These are phyloP conservation scores for Hypoxylon fuscum DNA, from an alignment of 495 filamentous ascomycete species.

Conservation along the genomic window DNA sequence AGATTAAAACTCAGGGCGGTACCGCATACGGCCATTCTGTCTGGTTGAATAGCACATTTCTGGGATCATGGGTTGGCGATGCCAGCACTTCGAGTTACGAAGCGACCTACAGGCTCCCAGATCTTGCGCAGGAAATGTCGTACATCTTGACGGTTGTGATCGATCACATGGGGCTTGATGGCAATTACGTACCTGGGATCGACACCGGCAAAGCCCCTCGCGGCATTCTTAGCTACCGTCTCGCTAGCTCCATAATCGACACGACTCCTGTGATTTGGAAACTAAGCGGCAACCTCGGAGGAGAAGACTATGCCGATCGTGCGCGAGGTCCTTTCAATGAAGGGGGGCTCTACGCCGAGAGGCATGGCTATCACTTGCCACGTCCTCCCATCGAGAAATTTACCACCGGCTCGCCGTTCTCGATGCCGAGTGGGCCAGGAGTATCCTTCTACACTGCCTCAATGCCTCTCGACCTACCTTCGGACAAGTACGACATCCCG, in stretches of 20 bases:
- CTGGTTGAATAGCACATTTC: conserved; percentile 63
- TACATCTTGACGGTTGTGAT: conserved; percentile 75
- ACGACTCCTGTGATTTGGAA: conserved; percentile 69
- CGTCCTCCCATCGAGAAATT: conserved; percentile 63
- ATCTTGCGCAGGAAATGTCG: conserved; percentile 50
- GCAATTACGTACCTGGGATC: conserved; percentile 66
- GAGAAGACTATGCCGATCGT: conserved; percentile 73
- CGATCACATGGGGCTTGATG: conserved; percentile 77
- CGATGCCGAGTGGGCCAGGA: conserved; percentile 62
- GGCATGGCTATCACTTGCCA: conserved; percentile 75
- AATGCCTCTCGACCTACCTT: conserved; percentile 65
- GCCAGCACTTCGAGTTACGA: conserved; percentile 54
- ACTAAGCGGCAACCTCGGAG: conserved; percentile 78
- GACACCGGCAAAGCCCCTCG: conserved; percentile 73
- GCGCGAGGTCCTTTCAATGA: conserved; percentile 79
- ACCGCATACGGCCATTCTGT: conserved; percentile 64
- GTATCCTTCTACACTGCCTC: conserved; percentile 69
- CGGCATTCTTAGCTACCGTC: conserved; percentile 67
- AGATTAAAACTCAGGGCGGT: conserved; percentile 69
- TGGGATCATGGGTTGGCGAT: conserved; percentile 68
- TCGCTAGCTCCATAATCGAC: conserved; percentile 55
- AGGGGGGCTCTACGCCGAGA: conserved; percentile 74
- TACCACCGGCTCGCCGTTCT: conserved; percentile 56
- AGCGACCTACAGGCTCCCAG: conserved; percentile 65
- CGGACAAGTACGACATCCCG: conserved; percentile 66